Base-by-base conservation (phyloP, 805 yeast species). In the Kluyveromyces aestuarii region DNA sequence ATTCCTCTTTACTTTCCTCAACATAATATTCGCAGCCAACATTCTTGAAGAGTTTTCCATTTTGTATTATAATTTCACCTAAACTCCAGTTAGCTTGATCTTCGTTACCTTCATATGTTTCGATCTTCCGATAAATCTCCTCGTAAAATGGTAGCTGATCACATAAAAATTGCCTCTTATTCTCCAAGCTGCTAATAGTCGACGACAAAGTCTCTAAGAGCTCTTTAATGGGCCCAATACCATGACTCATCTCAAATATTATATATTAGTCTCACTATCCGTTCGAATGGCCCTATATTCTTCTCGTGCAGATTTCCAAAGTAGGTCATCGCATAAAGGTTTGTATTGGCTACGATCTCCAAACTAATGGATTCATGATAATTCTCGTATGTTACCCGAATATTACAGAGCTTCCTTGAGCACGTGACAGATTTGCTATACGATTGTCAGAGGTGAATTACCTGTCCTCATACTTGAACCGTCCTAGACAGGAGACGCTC, bases 11-110 rank as follows among this genome's bases (percentile, higher is more conserved):
- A 2, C 50, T 47, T 41, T 60, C 64, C 44, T 64, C 64, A 14
- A 65, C 55, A 49, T 55, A 66, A 41, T 62, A 63, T 27, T 66
- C 70, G 41, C 61, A 59, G 4, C 70, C 70, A 10, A 66, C 47
- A 49, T 57, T 60, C 41, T 58, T 44, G 37, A 52, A 66, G 3
- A 60, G 50, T 35, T 58, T 59, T 1, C 55, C 50, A 7, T 56
- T 44, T 4, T 64, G 54, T 1, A 64, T 55, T 10, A 60, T 54
- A 13, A 63, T 53, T 40, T 66, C 69, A 11, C 68, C 69, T 30
- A 61, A 52, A 21, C 18, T 18, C 45, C 52, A 48, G 4, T 48
- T 50, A 2, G 30, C 48, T 16, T 49, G 56, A 18, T 35, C 48
- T 6, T 36, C 50, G 21, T 30, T 38, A 14, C 27, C 50, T 4